These are phyloP conservation scores for Aspergillus oerlinghausenensis DNA, from an alignment of 2,329 filamentous ascomycete genomes.

Conservation along the genomic window DNA sequence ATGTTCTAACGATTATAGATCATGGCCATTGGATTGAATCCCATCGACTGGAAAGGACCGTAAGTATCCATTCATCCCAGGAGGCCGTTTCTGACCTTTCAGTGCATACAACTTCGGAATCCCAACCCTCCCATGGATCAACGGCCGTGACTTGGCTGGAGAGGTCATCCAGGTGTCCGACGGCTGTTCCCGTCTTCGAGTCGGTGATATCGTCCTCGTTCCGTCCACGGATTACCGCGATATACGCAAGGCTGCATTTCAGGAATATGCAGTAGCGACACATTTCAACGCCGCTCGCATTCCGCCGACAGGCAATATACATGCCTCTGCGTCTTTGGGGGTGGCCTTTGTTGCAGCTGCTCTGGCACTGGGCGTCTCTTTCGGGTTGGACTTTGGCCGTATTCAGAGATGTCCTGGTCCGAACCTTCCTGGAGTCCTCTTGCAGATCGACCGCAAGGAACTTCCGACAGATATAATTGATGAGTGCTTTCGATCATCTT, in stretches of 20 bases:
- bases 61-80: constrained; percentile 36
- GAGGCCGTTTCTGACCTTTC: too few relatives aligned
- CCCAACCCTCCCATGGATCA: constrained; percentile 63
- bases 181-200: constrained; percentile 46
- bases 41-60: constrained; percentile 73
- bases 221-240: constrained; percentile 73
- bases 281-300: constrained; percentile 62
- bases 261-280: constrained; percentile 63
- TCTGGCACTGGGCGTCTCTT: constrained; percentile 63
- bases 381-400: constrained; percentile 60
- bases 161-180: constrained; percentile 50
- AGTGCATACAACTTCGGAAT: constrained; percentile 69
- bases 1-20: constrained; percentile 28
- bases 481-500: constrained; percentile 59
- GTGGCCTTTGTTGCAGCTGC: constrained; percentile 68
- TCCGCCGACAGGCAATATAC: constrained; percentile 49
- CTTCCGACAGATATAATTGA: constrained; percentile 59
- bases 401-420: constrained; percentile 48
- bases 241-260: constrained; percentile 65
- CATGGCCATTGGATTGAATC: constrained; percentile 65
- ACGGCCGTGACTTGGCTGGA: constrained; percentile 66
- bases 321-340: constrained; percentile 60
- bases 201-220: constrained; percentile 57
- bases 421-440: constrained; percentile 53
- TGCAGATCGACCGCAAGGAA: constrained; percentile 40